Percentiles rank a stretch among this genome's conserved stretches.
Conservation (phyloP, 164 flowering plant species). For the Tetrastigma voinierianum region DNA sequence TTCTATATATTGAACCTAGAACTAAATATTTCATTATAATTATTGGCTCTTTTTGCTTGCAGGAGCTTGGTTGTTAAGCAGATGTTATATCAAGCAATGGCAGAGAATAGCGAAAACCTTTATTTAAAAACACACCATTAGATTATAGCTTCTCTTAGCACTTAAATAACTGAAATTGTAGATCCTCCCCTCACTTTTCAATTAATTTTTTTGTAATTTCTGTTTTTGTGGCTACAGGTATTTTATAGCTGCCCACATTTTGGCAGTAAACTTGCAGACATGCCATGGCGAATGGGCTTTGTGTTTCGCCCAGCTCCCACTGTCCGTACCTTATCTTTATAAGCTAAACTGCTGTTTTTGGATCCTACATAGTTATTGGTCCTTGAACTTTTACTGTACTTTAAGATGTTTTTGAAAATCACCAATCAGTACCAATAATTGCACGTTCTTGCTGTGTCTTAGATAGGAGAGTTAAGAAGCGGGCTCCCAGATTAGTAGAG, state of each 20-base stretch:
- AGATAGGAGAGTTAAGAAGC: slow-evolving; percentile 96
- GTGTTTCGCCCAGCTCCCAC: slow-evolving; percentile 95
- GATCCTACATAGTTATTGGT: background rate
- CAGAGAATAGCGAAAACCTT: slow-evolving; percentile 51
- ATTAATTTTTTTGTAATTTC: slow-evolving; percentile 1
- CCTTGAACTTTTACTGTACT: background rate
- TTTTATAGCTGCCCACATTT: slow-evolving; percentile 99
- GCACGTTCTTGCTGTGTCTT: slow-evolving; percentile 7
- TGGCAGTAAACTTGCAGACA: slow-evolving; percentile 97
- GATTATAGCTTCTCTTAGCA: slow-evolving; percentile 58
- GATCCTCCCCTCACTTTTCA: slow-evolving; percentile 1
- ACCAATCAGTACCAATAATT: background rate
- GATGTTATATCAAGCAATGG: slow-evolving; percentile 78
- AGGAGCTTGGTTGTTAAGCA: slow-evolving; percentile 98
- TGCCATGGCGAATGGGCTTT: slow-evolving; percentile 99
- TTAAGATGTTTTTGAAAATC: background rate
- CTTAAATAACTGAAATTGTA: background rate
- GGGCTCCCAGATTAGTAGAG: slow-evolving; percentile 79
- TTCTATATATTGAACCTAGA: too few species aligned
- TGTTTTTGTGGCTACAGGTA: slow-evolving; percentile 49
- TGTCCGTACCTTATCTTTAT: slow-evolving; percentile 45
- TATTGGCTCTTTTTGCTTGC: slow-evolving; percentile 46
- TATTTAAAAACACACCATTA: slow-evolving; percentile 86
- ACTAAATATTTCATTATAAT: background rate
- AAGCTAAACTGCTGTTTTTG: background rate